These are phyloP conservation scores for Zygnema circumcarinatum DNA, from an alignment of 139 green algal genomes.

Conservation along the genomic window DNA sequence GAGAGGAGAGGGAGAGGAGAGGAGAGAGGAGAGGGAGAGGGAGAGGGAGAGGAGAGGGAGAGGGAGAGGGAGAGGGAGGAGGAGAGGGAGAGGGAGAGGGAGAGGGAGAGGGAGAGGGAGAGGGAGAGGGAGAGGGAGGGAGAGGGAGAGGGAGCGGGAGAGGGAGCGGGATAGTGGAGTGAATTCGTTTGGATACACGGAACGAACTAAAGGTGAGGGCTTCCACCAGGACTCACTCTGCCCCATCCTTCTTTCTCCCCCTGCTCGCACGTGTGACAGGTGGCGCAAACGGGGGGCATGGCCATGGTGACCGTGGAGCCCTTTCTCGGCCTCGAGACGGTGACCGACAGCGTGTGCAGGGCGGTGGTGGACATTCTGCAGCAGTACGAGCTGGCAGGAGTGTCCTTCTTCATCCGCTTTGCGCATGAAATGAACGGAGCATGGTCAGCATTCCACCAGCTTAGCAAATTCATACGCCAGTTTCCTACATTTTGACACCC, in stretches of 20 bases:
- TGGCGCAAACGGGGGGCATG: background rate
- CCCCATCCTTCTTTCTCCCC: background rate
- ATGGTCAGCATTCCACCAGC: constrained; percentile 1
- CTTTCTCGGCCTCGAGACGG: background rate
- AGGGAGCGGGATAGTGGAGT: no score
- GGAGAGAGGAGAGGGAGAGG: no score
- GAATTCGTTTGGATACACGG: no score
- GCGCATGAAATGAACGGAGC: constrained; percentile 37
- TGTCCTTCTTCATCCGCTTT: constrained; percentile 9
- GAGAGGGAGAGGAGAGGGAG: no score
- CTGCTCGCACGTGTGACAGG: background rate
- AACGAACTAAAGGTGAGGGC: no score
- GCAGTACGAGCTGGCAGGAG: background rate
- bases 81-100: no score
- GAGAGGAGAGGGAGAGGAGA: no score
- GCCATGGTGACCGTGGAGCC: constrained; percentile 21
- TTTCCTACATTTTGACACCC: background rate
- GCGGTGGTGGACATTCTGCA: background rate
- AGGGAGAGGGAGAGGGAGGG: no score
- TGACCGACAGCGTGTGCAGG: background rate
- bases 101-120: no score
- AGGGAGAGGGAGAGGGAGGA: no score
- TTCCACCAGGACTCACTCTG: background rate
- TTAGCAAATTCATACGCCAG: background rate
- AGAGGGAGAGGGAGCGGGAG: no score